A percentile compares a stretch with the other conserved stretches of the same genome.
These are phyloP conservation scores for Saposhnikovia divaricata DNA, from an alignment of 129 eudicot species.

Conservation along the genomic window DNA sequence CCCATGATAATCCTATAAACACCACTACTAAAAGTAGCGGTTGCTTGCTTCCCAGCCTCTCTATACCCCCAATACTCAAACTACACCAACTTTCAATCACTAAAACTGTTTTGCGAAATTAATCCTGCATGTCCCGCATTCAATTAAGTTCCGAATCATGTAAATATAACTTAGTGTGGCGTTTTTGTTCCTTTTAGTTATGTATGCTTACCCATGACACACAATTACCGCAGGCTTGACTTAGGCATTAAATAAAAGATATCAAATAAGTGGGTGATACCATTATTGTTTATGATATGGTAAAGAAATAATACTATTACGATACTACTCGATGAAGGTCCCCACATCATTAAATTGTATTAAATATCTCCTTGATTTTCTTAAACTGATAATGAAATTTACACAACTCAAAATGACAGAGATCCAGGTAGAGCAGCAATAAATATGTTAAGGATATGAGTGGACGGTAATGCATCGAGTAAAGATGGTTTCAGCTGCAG, in stretches of 20 bases:
- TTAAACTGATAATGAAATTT: constrained; percentile 16
- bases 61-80: not conserved
- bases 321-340: constrained; percentile 7
- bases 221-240: constrained; percentile 1
- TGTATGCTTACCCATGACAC: constrained; percentile 9
- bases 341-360: constrained; percentile 19
- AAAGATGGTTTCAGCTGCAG: constrained; percentile 7
- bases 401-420: constrained; percentile 16
- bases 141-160: not conserved
- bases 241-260: not conserved
- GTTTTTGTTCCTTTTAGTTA: not conserved
- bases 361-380: not conserved
- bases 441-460: constrained; percentile 17
- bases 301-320: constrained; percentile 3
- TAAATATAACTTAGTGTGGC: constrained; percentile 4
- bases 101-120: not conserved
- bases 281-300: constrained; percentile 10
- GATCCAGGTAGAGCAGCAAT: constrained; percentile 16
- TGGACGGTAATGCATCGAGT: constrained; percentile 11
- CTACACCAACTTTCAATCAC: not conserved
- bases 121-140: not conserved
- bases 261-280: not conserved
- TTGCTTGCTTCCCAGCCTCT: not conserved
- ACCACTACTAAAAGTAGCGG: not conserved
- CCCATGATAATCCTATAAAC: not conserved